Base-by-base conservation (phyloP, 2,329 filamentous ascomycete species). In the Colletotrichum chrysophilum region DNA sequence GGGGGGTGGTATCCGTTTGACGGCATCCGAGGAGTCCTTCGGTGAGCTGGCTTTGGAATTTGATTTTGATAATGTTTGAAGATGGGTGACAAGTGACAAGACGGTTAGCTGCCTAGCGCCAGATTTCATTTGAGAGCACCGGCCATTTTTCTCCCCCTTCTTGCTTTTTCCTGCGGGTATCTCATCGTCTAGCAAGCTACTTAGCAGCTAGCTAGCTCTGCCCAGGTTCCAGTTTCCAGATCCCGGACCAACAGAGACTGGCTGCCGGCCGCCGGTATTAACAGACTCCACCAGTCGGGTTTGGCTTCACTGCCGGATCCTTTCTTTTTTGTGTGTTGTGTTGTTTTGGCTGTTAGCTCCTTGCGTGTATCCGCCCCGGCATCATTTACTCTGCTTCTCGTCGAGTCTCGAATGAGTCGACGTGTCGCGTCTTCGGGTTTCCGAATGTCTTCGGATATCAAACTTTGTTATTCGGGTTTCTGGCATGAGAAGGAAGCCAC, bases 221-320 rank as follows among this genome's bases (percentile, higher is more conserved):
- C 13, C 43, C 43, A 48, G 43, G 43, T 48, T 48, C 43, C 43
- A 48, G 43, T 36, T 70, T 52, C 48, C 43, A 71, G 60, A 55
- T 18, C n/a, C 30, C 48, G 61, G 62, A 70, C 72, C 55, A 58
- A 56, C 24, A 72, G n/a, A 62, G 67, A 64, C 62, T 72, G 72
- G 69, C 21, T 72, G 73, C 69, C 73, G 69, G 69, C 43, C 60
- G 61, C 43, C 73, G 69, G 62, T 75, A 75, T 58, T 64, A 72
- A 56, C 21, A 21, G 36, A 52, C 56, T 67, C 69, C 69, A 72
- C 69, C 62, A 64, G 52, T 75, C 72, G 62, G 56, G 55, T 34
- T 66, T 66, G 24, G 43, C 18, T 56, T 48, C 69, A 71, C 56
- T 72, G 36, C 62, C 73, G 69, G 69, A 56, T 66, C 55, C 30